Evolutionary conservation across 192 early-diverging fungal species (phyloP), one percentile per base, ranked within the genome.

Genomic region (Umbelopsis vinacea): DNA sequence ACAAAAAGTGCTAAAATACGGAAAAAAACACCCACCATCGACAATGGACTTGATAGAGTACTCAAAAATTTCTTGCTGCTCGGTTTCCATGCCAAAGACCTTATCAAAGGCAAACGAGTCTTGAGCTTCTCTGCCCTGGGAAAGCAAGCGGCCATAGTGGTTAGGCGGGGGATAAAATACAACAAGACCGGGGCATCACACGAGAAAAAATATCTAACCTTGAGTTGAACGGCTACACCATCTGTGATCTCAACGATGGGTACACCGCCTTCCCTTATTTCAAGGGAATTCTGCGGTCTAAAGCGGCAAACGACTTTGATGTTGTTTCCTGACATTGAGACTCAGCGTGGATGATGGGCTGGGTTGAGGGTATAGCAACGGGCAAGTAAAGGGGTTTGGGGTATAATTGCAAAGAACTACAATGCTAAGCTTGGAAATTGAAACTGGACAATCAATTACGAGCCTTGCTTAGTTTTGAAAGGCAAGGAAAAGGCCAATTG

Each of bases 231-330:
- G 33, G 57, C 26, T 37, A 63, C 57, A 35, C 57, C 57, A 63
- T 63, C 57, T 37, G 29, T 17, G 57, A 94, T 89, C 24, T 86
- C 83, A 70, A 98, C 85, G 54, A 96, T 90, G 66, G 92, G 92
- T 55, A 92, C 92, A 73, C 96, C 95, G 70, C 96, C 96, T 75
- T 97, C 95, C 66, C 83, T 89, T 66, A 93, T 90, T 87, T 99
- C 97, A 29, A 94, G 81, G 48, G 88, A 82, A 83, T 99, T 99
- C 74, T 97, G 95, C 38, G 97, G 97, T 57, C 96, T 88, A 82
- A 99, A 98, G 70, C 97, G 92, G 85, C 95, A 96, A 74, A 99
- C 92, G 68, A 99, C 97, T 82, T 93, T 93, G 84, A 99, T 98
- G 81, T 94, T 96, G 77, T 92, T 94, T 79, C 79, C 79, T 23